phyloP scores from a whole-genome alignment of 306 rosid species.

The Trifolium dubium region DNA sequence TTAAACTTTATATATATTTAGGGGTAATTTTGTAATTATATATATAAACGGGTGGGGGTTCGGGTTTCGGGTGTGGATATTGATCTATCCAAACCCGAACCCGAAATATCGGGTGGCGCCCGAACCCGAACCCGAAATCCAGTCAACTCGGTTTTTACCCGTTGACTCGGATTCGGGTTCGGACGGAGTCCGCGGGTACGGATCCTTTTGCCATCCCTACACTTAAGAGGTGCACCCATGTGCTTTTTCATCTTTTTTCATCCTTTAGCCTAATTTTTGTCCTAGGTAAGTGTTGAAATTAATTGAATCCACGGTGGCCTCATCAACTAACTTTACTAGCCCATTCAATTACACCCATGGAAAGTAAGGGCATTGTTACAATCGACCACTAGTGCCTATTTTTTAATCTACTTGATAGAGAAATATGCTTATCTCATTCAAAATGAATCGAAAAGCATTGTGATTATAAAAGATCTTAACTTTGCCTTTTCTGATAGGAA shows the following conservation, averaged over 20 bases:
- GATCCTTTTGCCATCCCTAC: too few relatives aligned
- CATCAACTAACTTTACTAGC: constrained; percentile 35
- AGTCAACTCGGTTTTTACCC: too few relatives aligned
- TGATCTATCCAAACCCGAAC: too few relatives aligned
- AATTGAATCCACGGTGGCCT: constrained; percentile 2
- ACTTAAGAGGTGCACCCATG: constrained; percentile 47
- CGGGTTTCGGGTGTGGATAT: too few relatives aligned
- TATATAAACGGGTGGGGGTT: too few relatives aligned
- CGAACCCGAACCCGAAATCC: too few relatives aligned
- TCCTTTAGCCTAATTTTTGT: constrained; percentile 32
- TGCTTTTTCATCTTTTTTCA: constrained; percentile 41
- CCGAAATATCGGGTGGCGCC: too few relatives aligned
- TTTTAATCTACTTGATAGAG: background rate
- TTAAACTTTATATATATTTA: too few relatives aligned
- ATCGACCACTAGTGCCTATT: constrained; percentile 10
- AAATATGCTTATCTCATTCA: background rate
- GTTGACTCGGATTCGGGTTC: too few relatives aligned
- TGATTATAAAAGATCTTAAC: background rate
- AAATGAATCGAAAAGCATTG: background rate
- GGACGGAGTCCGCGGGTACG: too few relatives aligned
- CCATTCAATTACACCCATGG: constrained; percentile 7
- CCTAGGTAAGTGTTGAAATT: background rate
- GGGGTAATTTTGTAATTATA: too few relatives aligned
- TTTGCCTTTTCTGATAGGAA: background rate
- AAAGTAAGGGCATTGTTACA: background rate